phyloP scores from a whole-genome alignment of 805 yeast species.

The Starmerella floricola region DNA sequence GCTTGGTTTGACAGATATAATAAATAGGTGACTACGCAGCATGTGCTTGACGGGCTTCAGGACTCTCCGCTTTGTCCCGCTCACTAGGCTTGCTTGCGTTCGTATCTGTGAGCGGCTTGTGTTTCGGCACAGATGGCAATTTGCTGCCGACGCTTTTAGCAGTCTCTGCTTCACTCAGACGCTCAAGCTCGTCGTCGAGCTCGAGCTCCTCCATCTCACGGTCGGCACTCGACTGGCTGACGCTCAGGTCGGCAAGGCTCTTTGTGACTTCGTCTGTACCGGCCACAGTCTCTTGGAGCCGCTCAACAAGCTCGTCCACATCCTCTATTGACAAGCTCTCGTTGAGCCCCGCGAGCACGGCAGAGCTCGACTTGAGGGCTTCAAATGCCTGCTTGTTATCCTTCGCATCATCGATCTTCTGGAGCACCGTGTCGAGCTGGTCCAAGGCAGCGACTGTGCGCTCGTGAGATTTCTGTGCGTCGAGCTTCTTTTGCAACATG shows the following conservation, averaged over 20 bases:
- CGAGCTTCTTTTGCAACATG: constrained; percentile 21
- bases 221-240: constrained; percentile 19
- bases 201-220: constrained; percentile 26
- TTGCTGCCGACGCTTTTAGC: constrained; percentile 2
- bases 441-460: constrained; percentile 23
- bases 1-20: too few species aligned
- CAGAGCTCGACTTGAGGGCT: constrained; percentile 32
- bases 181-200: constrained; percentile 33
- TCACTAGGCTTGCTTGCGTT: not conserved
- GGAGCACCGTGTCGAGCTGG: constrained; percentile 32
- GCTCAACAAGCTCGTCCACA: constrained; percentile 33
- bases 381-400: constrained; percentile 32
- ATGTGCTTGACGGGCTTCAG: not conserved
- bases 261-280: constrained; percentile 33
- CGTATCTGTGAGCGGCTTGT: too few species aligned
- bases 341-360: constrained; percentile 32
- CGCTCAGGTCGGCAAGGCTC: constrained; percentile 26
- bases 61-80: not conserved
- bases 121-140: constrained; percentile 11
- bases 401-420: constrained; percentile 35
- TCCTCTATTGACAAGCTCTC: constrained; percentile 31
- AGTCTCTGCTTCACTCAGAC: constrained; percentile 26
- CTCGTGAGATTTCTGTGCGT: constrained; percentile 19
- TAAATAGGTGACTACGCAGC: too few species aligned
- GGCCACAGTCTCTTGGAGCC: constrained; percentile 32